phyloP scores from a whole-genome alignment of 306 rosid species.

The Dalbergia oliveri region DNA sequence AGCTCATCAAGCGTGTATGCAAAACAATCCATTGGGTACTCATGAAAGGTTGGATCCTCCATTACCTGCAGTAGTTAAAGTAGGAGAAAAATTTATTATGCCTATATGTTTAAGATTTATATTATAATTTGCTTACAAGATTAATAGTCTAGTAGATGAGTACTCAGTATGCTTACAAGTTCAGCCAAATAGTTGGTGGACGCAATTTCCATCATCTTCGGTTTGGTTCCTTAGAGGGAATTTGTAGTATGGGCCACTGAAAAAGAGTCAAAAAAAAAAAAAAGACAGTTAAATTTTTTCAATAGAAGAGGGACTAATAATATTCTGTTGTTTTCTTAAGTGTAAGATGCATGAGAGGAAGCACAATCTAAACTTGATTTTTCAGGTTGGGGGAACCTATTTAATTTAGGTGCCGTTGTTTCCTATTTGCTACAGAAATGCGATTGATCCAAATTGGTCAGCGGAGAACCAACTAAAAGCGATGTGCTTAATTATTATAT shows the following conservation, averaged over 20 bases:
- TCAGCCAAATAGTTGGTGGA: constrained; percentile 48
- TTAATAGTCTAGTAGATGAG: no score
- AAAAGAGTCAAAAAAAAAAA: not conserved
- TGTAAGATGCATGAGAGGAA: no score
- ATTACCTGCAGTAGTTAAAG: constrained; percentile 38
- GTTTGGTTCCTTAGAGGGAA: not conserved
- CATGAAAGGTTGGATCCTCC: constrained; percentile 41
- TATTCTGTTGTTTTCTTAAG: no score
- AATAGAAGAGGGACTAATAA: no score
- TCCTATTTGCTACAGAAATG: not conserved
- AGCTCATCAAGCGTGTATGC: constrained; percentile 33
- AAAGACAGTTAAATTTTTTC: not conserved
- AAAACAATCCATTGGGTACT: constrained; percentile 45
- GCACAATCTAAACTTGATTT: no score
- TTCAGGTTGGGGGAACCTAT: no score
- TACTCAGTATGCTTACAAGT: constrained; percentile 49
- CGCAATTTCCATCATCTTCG: constrained; percentile 47
- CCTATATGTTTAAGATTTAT: no score
- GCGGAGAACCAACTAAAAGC: no score
- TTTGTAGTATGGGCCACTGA: constrained; percentile 23
- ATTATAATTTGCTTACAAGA: no score
- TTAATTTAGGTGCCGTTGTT: not conserved
- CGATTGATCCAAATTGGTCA: no score
- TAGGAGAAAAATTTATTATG: not conserved
- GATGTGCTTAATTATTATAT: no score